Base-by-base conservation (phyloP, 2,329 filamentous ascomycete genomes). In the Cladosporium sp. region DNA sequence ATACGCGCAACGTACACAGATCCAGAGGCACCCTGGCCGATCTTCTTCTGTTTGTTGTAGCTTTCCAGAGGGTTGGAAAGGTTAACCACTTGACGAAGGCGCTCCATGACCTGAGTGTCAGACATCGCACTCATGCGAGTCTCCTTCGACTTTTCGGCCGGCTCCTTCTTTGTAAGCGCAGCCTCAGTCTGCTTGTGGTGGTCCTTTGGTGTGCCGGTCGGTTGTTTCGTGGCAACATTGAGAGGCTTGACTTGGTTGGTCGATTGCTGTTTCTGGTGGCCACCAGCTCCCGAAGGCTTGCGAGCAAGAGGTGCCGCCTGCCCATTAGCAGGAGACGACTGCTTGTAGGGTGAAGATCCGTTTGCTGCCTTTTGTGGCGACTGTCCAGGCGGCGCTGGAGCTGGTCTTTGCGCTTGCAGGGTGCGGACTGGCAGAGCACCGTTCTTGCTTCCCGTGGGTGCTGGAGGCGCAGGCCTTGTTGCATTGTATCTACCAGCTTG, bases 21-120 rank as follows among this genome's bases (percentile, higher is more conserved):
- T 66, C 95, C 95, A 68, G 95, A 99, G 65, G 95, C 95, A 80
- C 95, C 95, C 78, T 99, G 95, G 23, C 95, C 95, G 78, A 99
- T 98, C 85, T 99, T 99, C 86, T 97, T 97, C 81, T 98, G 95
- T 83, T 99, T 99, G 74, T 93, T 94, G 82, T 99, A 99, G 28
- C 93, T 97, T 70, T 96, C 84, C 73, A 96, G 91, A 62, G 95
- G 95, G 75, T 96, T 93, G 67, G 97, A 93, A 78, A 96, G 96
- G 68, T 93, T 97, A 1, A 99, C 95, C 8, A 95, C 94, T 70
- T 96, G 92, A 76, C 93, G 91, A 63, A 99, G 85, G 76, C 93
- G 95, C 70, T 92, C 90, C 95, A 99, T 99, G 65, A 99, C 95
- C 78, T 99, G 94, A 69, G 86, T 90, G 80, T 99, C 95, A 11